A percentile compares a stretch with the other conserved stretches of the same genome.
These are phyloP conservation scores for Suhomyces sp. DNA, from an alignment of 805 yeast species.

Conservation along the genomic window DNA sequence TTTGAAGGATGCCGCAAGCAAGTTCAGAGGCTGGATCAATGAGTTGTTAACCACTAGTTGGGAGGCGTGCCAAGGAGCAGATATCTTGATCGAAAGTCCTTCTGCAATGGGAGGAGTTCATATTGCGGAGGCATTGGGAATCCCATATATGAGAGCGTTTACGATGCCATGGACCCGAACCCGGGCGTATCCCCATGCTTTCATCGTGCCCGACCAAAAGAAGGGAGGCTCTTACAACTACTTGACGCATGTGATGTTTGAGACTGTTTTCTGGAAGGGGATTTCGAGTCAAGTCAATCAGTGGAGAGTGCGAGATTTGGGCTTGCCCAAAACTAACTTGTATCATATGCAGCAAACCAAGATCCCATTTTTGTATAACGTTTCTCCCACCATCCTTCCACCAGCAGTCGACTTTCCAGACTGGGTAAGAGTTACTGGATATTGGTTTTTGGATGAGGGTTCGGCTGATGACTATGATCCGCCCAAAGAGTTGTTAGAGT, in stretches of 20 bases:
- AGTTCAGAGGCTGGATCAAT: slow-evolving; percentile 79
- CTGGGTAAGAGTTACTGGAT: slow-evolving; percentile 95
- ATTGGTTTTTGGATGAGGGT: slow-evolving; percentile 85
- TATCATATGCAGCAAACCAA: slow-evolving; percentile 69
- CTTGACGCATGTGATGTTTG: slow-evolving; percentile 89
- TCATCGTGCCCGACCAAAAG: slow-evolving; percentile 89
- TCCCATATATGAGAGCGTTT: slow-evolving; percentile 91
- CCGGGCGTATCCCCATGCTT: slow-evolving; percentile 94
- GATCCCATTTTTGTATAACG: slow-evolving; percentile 85
- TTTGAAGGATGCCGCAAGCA: slow-evolving; percentile 74
- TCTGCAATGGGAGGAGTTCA: slow-evolving; percentile 95
- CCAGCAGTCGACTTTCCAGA: slow-evolving; percentile 92
- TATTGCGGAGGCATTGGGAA: slow-evolving; percentile 85
- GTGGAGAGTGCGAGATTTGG: slow-evolving; percentile 74
- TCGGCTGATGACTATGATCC: slow-evolving; percentile 52
- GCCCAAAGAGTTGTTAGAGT: slow-evolving; percentile 52
- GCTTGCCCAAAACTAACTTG: slow-evolving; percentile 65
- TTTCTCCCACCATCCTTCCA: slow-evolving; percentile 84
- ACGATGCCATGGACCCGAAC: slow-evolving; percentile 99
- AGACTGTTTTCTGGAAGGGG: slow-evolving; percentile 91
- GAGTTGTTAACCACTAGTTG: slow-evolving; percentile 73
- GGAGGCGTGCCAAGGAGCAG: slow-evolving; percentile 82
- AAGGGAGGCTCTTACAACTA: slow-evolving; percentile 92
- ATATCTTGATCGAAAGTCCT: slow-evolving; percentile 90
- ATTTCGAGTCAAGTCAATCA: slow-evolving; percentile 80